Evolutionary conservation across 495 filamentous ascomycete species (phyloP).

Genomic region (Sordaria brevicollis): DNA sequence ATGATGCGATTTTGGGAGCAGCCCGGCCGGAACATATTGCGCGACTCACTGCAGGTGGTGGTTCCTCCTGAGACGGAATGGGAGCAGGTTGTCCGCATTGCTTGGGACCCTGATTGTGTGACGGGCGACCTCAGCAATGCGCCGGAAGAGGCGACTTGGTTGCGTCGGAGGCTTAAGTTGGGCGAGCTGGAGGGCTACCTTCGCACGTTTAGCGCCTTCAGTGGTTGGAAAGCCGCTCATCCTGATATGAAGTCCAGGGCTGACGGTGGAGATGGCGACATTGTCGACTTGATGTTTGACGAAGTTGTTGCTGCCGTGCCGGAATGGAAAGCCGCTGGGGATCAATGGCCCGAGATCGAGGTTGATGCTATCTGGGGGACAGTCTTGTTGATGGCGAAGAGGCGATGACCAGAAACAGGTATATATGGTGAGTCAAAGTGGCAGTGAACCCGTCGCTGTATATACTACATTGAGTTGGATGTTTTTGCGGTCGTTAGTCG

Average conservation of each 20-base stretch:
- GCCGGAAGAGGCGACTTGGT: constrained; percentile 37
- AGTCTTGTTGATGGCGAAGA: constrained; percentile 42
- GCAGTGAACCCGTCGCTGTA: background rate
- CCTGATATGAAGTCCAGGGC: constrained; percentile 32
- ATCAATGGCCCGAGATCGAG: constrained; percentile 36
- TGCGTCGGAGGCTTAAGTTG: constrained; percentile 41
- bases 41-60: constrained; percentile 36
- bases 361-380: constrained; percentile 47
- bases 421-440: background rate
- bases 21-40: constrained; percentile 45
- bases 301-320: constrained; percentile 34
- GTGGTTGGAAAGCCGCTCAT: constrained; percentile 43
- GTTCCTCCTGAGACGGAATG: constrained; percentile 39
- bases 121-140: constrained; percentile 15
- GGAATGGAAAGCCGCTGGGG: constrained; percentile 38
- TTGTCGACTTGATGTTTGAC: constrained; percentile 48
- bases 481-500: background rate
- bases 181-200: constrained; percentile 45
- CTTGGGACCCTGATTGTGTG: constrained; percentile 44
- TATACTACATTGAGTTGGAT: background rate
- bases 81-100: constrained; percentile 39
- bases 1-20: constrained; percentile 51
- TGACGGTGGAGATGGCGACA: constrained; percentile 40
- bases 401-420: constrained; percentile 20
- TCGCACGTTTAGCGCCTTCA: constrained; percentile 46